Evolutionary conservation across 805 yeast genomes (phyloP), one percentile per base, ranked within the genome.

Genomic region (Alloascoidea africana): DNA sequence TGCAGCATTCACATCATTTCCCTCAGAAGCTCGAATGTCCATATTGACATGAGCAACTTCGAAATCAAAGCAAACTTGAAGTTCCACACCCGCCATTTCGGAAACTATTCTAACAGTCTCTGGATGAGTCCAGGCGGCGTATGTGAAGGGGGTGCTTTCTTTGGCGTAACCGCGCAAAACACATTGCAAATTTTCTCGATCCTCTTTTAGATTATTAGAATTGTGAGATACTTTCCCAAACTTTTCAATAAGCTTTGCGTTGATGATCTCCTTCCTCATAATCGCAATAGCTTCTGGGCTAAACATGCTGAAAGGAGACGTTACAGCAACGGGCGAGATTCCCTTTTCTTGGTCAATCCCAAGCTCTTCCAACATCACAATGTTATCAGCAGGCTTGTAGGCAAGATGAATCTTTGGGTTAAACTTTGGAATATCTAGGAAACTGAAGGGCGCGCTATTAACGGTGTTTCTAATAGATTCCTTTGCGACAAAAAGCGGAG

Each of bases 111-210:
- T 70, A 44, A 68, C 54, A 4, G 76, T 70, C 41, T 60, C 60
- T 16, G 79, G 78, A 45, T 70, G 74, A 2, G 64, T 65, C 78
- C 79, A 72, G 3, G 79, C 79, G 3, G 56, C 62, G 44, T 63
- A 58, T 2, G 68, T 63, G 48, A 73, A 73, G 0, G 75, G 77
- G 32, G 69, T 55, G n/a, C 53, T 39, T 17, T 54, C 50, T 32
- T 60, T 64, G 17, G 63, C 67, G 44, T 59, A 67, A 2, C 81
- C 79, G 44, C 79, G 59, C 40, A 71, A 46, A 36, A 34, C 39
- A n/a, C 38, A 40, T 14, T 14, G 27, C n/a, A 34, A 18, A 34
- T 34, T 34, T 14, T 34, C 45, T 36, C 62, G 63, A 60, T 55
- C 8, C 62, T 23, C 30, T 8, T 8, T n/a, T 23, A 23, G n/a